Base-by-base conservation (phyloP, 2,329 filamentous ascomycete species). In the Fusarium anguioides region DNA sequence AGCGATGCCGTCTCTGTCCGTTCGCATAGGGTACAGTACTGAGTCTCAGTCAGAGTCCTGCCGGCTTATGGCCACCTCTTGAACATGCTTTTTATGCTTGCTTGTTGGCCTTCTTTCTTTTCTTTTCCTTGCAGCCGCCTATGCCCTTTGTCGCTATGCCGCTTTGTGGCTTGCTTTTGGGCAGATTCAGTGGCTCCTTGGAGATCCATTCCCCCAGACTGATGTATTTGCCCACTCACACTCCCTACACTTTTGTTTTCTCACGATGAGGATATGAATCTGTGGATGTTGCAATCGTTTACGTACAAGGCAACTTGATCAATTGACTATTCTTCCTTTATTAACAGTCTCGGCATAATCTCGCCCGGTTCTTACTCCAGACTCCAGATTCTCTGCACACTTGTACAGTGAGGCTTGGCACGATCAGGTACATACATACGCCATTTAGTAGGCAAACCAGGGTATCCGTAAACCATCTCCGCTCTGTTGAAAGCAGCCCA, bases 191-290 rank as follows among this genome's bases (percentile, higher is more conserved):
- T 68, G 60, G 59, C 64, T 61, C 58, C 33, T 46, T 48, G 26
- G 44, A 59, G 48, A 60, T 50, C 41, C 48, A 60, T 60, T 60
- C 64, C 64, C 64, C 54, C 59, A 55, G 59, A 68, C 44, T 68
- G 64, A 60, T 60, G 52, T 37, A 57, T 15, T 37, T 47, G 44
- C 49, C 58, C 64, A 68, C 49, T 57, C 64, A 65, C 59, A 60
- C 49, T 64, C 47, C 36, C 50, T 46, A 53, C 53, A 55, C 41
- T 52, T 48, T 51, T 60, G 41, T 39, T 65, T 37, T 66, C 35
- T 27, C 37, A 12, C 14, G 27, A 29, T 6, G 27, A 12, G 3
- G 27, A 29, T 11, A 29, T 10, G 27, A 12, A 12, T 29, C 27
- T 29, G 14, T 54, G 20, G 27, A 42, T 23, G 36, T 40, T 50